Percentiles rank a stretch among this genome's conserved stretches.
Evolutionary conservation across 768 basidiomycete species (phyloP).

Genomic region (Termitomyces sp.): DNA sequence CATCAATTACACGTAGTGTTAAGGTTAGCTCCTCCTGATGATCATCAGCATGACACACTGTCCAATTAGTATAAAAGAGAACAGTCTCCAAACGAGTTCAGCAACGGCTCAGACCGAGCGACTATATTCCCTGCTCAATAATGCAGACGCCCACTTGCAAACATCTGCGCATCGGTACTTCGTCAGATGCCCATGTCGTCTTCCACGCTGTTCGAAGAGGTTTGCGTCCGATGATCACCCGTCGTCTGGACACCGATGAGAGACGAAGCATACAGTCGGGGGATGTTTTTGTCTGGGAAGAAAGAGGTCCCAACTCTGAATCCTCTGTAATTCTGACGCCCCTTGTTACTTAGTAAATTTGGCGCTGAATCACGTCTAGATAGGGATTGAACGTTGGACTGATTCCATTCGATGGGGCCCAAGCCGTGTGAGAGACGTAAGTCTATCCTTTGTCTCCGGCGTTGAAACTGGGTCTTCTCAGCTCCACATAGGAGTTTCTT

Average conservation of each 20-base stretch:
- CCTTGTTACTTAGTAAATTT: constrained; percentile 3
- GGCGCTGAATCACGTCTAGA: constrained; percentile 32
- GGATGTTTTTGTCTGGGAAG: constrained; percentile 82
- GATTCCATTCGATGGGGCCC: constrained; percentile 80
- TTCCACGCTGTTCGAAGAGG: constrained; percentile 67
- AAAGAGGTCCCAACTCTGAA: constrained; percentile 65
- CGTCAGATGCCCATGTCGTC: constrained; percentile 67
- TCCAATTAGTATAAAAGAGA: constrained; percentile 18
- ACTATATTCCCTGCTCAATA: background rate
- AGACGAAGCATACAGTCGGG: constrained; percentile 67
- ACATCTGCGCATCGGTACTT: constrained; percentile 58
- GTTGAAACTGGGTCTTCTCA: constrained; percentile 4
- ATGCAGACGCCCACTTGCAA: constrained; percentile 74
- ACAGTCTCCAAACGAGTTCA: background rate
- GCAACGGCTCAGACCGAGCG: background rate
- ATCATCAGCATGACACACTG: constrained; percentile 24
- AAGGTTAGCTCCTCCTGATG: constrained; percentile 21
- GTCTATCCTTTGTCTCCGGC: constrained; percentile 20
- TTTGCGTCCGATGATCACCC: constrained; percentile 61
- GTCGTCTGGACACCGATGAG: constrained; percentile 75
- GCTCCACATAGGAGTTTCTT: constrained; percentile 58
- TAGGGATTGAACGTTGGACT: constrained; percentile 81
- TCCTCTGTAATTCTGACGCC: constrained; percentile 52
- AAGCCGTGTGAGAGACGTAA: constrained; percentile 72
- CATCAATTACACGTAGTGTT: constrained; percentile 23